phyloP scores from a whole-genome alignment of 2,329 filamentous ascomycete genomes.

The Cercospora zeina region DNA sequence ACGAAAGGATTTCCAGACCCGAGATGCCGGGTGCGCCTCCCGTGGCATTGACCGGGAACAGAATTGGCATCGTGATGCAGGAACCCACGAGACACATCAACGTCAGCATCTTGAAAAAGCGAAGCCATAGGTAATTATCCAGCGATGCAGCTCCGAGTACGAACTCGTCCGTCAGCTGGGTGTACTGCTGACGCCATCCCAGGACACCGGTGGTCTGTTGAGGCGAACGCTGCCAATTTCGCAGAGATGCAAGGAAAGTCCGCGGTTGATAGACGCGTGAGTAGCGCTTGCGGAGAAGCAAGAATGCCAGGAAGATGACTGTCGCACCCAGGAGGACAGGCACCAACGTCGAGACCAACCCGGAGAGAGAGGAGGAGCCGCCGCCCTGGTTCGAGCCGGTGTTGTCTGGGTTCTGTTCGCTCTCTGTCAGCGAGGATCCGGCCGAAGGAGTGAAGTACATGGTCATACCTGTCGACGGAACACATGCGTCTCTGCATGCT shows the following conservation, averaged over 20 bases:
- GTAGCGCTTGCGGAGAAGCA: conserved; percentile 48
- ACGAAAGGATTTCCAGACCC: conserved; percentile 36
- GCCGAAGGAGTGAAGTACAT: background rate
- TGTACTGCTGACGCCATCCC: conserved; percentile 51
- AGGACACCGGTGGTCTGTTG: conserved; percentile 48
- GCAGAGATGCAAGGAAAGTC: conserved; percentile 32
- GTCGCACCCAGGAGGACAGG: conserved; percentile 49
- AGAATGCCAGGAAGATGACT: conserved; percentile 49
- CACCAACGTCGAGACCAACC: conserved; percentile 52
- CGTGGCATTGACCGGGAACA: conserved; percentile 51
- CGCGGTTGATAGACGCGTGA: conserved; percentile 45
- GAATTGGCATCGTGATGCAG: conserved; percentile 49
- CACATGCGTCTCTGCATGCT: background rate
- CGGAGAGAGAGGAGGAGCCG: conserved; percentile 49
- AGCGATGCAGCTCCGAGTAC: conserved; percentile 50
- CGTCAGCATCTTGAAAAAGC: conserved; percentile 49
- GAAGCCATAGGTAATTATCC: conserved; percentile 52
- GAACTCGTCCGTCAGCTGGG: conserved; percentile 41
- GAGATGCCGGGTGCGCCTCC: conserved; percentile 25
- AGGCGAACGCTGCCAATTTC: conserved; percentile 50
- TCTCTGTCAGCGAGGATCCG: background rate
- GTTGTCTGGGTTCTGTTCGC: background rate
- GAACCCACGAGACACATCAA: conserved; percentile 47
- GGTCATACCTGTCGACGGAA: conserved; percentile 4
- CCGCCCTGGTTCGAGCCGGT: background rate